A percentile compares a stretch with the other conserved stretches of the same genome.
Conservation (phyloP, 192 early-diverging fungal species). For the Geosiphon pyriformis region DNA sequence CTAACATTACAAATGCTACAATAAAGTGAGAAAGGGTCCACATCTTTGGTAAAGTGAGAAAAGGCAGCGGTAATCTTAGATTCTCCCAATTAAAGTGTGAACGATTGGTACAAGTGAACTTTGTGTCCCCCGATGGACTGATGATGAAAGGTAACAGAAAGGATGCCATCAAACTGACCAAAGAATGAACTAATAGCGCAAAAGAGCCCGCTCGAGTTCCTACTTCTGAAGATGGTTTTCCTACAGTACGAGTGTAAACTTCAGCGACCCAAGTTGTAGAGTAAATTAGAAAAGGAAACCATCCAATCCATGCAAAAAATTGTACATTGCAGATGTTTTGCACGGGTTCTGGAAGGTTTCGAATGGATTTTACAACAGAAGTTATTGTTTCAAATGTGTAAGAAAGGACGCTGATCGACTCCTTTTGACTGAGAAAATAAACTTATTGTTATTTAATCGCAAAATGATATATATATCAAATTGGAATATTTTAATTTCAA, state of each 20-base stretch:
- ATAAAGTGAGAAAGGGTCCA: slow-evolving; percentile 70
- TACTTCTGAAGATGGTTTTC: not conserved
- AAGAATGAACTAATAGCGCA: slow-evolving; percentile 75
- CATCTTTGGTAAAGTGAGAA: slow-evolving; percentile 45
- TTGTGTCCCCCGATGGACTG: slow-evolving; percentile 14
- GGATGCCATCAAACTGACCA: slow-evolving; percentile 63
- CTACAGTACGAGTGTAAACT: slow-evolving; percentile 32
- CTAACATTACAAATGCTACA: slow-evolving; percentile 61
- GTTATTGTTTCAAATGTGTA: slow-evolving; percentile 30
- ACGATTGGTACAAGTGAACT: not conserved
- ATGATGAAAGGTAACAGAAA: slow-evolving; percentile 44
- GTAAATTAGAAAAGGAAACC: slow-evolving; percentile 97
- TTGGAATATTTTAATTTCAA: slow-evolving; percentile 59
- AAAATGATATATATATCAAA: slow-evolving; percentile 66
- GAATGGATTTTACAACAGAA: slow-evolving; percentile 32
- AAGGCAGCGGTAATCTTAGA: slow-evolving; percentile 25
- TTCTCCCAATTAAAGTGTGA: slow-evolving; percentile 3
- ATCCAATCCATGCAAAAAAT: slow-evolving; percentile 93
- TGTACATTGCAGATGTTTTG: slow-evolving; percentile 81
- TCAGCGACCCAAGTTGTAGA: slow-evolving; percentile 56
- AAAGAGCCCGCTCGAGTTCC: slow-evolving; percentile 78
- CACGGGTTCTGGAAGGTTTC: slow-evolving; percentile 62
- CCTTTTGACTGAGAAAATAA: slow-evolving; percentile 63
- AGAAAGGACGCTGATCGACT: slow-evolving; percentile 34
- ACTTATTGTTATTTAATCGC: slow-evolving; percentile 40